Conservation (phyloP, 495 filamentous ascomycete genomes). For the Friedmanniomyces endolithicus region DNA sequence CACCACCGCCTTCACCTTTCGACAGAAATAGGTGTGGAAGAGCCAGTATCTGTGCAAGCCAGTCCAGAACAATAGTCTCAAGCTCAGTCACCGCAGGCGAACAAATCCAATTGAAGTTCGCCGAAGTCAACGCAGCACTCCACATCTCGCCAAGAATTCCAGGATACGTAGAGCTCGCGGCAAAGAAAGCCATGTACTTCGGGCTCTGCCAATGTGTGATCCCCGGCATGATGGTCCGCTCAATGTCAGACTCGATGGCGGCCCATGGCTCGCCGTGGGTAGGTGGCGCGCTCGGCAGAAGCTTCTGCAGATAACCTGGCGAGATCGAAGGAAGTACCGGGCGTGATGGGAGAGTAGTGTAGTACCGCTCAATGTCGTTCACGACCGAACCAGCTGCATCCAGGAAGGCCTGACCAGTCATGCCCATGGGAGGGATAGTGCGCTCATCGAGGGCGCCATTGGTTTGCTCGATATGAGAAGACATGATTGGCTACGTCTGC, state of each 20-base stretch:
- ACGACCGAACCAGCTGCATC: constrained; percentile 70
- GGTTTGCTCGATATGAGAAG: not conserved
- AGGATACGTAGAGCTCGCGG: constrained; percentile 69
- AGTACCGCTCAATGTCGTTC: constrained; percentile 79
- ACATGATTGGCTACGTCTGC: not conserved
- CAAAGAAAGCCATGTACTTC: constrained; percentile 95
- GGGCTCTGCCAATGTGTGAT: constrained; percentile 93
- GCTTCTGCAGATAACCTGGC: constrained; percentile 74
- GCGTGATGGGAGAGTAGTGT: constrained; percentile 57
- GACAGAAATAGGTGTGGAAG: constrained; percentile 69
- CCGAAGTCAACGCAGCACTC: constrained; percentile 71
- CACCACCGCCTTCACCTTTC: constrained; percentile 68
- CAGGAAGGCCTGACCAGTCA: constrained; percentile 76
- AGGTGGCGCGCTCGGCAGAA: constrained; percentile 65
- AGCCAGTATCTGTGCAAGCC: constrained; percentile 63
- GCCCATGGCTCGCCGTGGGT: constrained; percentile 63
- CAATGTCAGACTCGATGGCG: constrained; percentile 73
- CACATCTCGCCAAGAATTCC: constrained; percentile 91
- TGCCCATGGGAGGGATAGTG: constrained; percentile 28
- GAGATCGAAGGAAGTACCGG: constrained; percentile 65
- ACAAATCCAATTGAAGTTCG: constrained; percentile 96
- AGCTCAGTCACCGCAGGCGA: constrained; percentile 91
- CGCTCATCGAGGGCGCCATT: not conserved
- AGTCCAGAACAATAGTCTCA: constrained; percentile 88
- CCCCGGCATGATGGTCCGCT: constrained; percentile 80